phyloP scores from a whole-genome alignment of 306 rosid genomes.

The Cicer chorassanicum region DNA sequence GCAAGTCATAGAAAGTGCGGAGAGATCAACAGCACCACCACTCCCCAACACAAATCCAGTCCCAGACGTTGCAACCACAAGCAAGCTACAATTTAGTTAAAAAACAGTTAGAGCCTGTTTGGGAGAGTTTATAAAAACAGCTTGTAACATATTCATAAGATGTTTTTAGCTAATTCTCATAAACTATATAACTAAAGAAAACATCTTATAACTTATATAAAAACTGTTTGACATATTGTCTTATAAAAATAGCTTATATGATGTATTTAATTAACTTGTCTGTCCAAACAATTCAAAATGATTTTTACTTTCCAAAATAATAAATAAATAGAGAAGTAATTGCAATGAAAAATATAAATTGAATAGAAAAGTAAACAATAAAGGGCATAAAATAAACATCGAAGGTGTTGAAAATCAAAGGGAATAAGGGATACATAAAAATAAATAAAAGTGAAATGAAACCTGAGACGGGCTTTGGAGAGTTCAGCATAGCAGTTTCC shows the following conservation, averaged over 20 bases:
- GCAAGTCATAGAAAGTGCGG: conserved; percentile 82
- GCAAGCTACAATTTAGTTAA: conserved; percentile 62
- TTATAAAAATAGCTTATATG: too few relatives aligned
- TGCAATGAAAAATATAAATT: background rate
- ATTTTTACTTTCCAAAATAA: background rate
- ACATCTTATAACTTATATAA: too few relatives aligned
- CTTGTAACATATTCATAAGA: too few relatives aligned
- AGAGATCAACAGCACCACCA: conserved; percentile 62
- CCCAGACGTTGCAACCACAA: conserved; percentile 96
- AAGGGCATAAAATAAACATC: background rate
- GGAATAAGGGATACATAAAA: background rate
- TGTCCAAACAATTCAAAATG: background rate
- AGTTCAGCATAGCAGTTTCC: conserved; percentile 85
- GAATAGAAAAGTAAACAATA: background rate
- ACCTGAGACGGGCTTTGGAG: conserved; percentile 94
- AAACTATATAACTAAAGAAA: too few relatives aligned
- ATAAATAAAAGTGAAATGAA: background rate
- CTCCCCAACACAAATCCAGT: conserved; percentile 95
- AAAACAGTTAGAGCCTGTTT: background rate
- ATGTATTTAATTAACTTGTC: too few relatives aligned
- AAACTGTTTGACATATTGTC: too few relatives aligned
- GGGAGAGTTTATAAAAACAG: background rate
- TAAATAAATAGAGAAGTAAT: background rate
- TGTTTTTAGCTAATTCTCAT: too few relatives aligned
- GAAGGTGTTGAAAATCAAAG: background rate